Evolutionary conservation across 2,329 filamentous ascomycete species (phyloP), one percentile per base, ranked within the genome.

Genomic region (Chaetomium sp.): DNA sequence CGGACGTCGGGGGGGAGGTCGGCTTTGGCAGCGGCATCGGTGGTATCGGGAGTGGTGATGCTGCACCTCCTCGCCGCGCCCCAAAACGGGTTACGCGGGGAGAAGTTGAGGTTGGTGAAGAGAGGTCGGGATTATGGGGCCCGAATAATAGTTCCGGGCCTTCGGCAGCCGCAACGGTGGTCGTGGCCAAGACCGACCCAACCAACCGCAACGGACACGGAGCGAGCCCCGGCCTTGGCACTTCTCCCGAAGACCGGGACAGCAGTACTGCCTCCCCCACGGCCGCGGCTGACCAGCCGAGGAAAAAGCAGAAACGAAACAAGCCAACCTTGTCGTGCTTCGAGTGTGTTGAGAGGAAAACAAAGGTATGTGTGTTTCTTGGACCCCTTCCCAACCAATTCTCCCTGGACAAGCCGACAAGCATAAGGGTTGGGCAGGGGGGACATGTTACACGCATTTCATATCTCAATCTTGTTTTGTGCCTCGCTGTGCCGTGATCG

Each of bases 261-360:
- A 62, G 60, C 43, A 65, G 59, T 47, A 60, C 59, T 6, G 60
- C 62, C 6, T 68, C 66, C 6, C 65, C 67, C 1, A 55, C 60
- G 8, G 45, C 46, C 5, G 33, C 55, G 12, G 50, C 56, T 0
- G 67, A 74, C 44, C 77, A 74, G n/a, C 67, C 73, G 9, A 79
- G 74, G 69, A 88, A 88, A 74, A 89, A 87, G 72, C 88, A 91
- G 73, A 91, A 88, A 74, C 82, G 88, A 48, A 92, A 92, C 72
- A 92, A 92, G 70, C 88, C 88, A 3, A 91, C 88, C 1, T 68
- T 91, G 59, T 89, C 86, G 49, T 91, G 88, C 65, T 80, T 85
- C 59, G 87, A 90, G 68, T 92, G 88, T 66, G 88, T 91, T 27
- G 87, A 90, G 71, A 78, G 88, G 62, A 91, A 91, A 73, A 91